These are phyloP conservation scores for Cicer bijugum DNA, from an alignment of 306 rosid genomes.

Conservation along the genomic window DNA sequence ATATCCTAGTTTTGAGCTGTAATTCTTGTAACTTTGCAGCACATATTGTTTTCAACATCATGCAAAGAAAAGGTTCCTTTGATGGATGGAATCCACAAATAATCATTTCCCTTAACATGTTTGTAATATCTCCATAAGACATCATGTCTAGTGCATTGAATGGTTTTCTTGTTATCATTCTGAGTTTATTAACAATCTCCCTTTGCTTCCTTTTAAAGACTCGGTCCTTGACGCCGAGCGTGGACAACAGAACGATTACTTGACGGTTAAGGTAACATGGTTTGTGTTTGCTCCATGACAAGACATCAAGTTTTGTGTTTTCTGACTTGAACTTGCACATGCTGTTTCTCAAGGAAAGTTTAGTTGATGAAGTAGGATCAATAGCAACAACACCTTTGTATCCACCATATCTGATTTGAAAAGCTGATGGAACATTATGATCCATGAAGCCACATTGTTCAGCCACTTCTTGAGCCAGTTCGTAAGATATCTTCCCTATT, in stretches of 20 bases:
- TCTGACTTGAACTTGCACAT: conserved; percentile 76
- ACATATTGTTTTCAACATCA: conserved; percentile 77
- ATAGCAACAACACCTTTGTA: conserved; percentile 90
- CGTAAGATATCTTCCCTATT: conserved; percentile 77
- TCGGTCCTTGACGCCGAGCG: conserved; percentile 64
- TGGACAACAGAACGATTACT: conserved; percentile 63
- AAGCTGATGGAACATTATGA: conserved; percentile 65
- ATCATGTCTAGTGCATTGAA: conserved; percentile 72
- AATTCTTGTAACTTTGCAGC: conserved; percentile 72
- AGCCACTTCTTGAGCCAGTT: conserved; percentile 71
- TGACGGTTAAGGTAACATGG: conserved; percentile 70
- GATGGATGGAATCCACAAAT: conserved; percentile 55
- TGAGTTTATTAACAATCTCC: conserved; percentile 56
- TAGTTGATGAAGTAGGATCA: conserved; percentile 68
- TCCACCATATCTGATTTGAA: conserved; percentile 91
- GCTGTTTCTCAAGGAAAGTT: conserved; percentile 77
- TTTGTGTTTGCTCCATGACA: conserved; percentile 68
- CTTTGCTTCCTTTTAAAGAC: conserved; percentile 61
- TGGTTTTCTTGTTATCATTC: conserved; percentile 60
- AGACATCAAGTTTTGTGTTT: conserved; percentile 67
- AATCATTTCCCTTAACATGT: conserved; percentile 62
- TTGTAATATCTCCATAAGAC: conserved; percentile 68
- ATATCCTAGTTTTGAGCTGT: conserved; percentile 66
- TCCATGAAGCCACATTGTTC: conserved; percentile 54
- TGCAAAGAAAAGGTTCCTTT: conserved; percentile 75